Evolutionary conservation across 2,329 filamentous ascomycete species (phyloP).

Genomic region (Alternaria solani): DNA sequence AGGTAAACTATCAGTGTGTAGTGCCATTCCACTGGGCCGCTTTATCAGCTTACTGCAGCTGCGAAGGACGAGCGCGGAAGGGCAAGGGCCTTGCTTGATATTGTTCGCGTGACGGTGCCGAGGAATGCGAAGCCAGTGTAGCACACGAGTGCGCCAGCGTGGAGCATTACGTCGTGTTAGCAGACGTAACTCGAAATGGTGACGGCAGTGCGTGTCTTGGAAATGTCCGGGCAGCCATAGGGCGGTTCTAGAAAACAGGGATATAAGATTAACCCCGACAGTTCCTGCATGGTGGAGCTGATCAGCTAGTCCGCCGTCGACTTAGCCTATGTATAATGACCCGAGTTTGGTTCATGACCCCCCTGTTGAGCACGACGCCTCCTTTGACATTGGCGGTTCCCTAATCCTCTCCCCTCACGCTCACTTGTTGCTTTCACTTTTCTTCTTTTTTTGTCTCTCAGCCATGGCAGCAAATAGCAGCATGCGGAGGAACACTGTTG

Average conservation of each 20-base stretch:
- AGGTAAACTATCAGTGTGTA: neutral
- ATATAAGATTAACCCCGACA: slow-evolving; percentile 13
- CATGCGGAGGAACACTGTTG: slow-evolving; percentile 32
- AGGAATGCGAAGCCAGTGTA: neutral
- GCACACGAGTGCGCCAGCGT: neutral
- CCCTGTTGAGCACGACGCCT: slow-evolving; percentile 14
- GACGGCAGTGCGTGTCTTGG: slow-evolving; percentile 13
- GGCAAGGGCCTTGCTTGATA: slow-evolving; percentile 11
- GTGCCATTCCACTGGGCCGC: neutral
- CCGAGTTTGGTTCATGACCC: slow-evolving; percentile 12
- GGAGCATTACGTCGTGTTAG: neutral
- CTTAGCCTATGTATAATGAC: slow-evolving; percentile 23
- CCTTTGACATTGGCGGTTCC: slow-evolving; percentile 15
- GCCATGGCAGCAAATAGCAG: slow-evolving; percentile 39
- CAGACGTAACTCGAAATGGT: slow-evolving; percentile 4
- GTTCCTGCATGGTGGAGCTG: slow-evolving; percentile 29
- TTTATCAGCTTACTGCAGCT: slow-evolving; percentile 1
- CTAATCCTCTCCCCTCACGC: neutral
- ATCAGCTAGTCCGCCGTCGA: slow-evolving; percentile 19
- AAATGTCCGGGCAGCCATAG: slow-evolving; percentile 23
- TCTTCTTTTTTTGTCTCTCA: neutral
- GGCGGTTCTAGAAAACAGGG: slow-evolving; percentile 24
- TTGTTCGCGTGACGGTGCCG: slow-evolving; percentile 15
- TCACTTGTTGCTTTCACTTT: neutral
- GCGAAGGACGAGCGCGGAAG: neutral